A percentile compares a stretch with the other conserved stretches of the same genome.
phyloP scores from a whole-genome alignment of 305 asterid genomes.

The Salvia sclarea region DNA sequence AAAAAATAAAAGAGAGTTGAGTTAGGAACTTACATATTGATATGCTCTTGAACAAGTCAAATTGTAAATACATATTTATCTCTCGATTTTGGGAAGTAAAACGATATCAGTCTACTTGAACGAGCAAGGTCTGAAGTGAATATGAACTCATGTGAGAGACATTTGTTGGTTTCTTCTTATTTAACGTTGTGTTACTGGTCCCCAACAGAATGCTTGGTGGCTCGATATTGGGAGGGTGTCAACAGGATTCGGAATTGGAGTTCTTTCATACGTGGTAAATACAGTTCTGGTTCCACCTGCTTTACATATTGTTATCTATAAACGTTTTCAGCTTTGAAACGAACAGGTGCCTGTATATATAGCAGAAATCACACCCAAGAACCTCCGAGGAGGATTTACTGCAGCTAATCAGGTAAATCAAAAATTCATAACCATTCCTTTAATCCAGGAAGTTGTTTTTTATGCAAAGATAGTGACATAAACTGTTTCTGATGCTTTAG shows the following conservation, averaged over 20 bases:
- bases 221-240: slow-evolving; percentile 77
- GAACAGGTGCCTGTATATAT: slow-evolving; percentile 78
- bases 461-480: slow-evolving; percentile 20
- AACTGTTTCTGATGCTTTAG: slow-evolving; percentile 35
- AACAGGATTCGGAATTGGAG: slow-evolving; percentile 74
- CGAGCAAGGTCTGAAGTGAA: not conserved
- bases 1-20: not conserved
- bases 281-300: slow-evolving; percentile 20
- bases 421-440: not conserved
- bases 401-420: slow-evolving; percentile 72
- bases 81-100: not conserved
- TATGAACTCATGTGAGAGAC: not conserved
- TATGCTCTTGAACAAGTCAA: too few relatives aligned
- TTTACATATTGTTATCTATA: not conserved
- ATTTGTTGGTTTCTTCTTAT: slow-evolving; percentile 6
- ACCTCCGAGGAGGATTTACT: slow-evolving; percentile 81
- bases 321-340: slow-evolving; percentile 33
- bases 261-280: slow-evolving; percentile 70
- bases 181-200: slow-evolving; percentile 21
- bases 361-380: slow-evolving; percentile 89
- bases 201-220: slow-evolving; percentile 66
- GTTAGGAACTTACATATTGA: slow-evolving; percentile 3
- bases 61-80: not conserved
- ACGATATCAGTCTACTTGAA: not conserved
- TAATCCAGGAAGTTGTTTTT: not conserved